Conservation (phyloP, 331 rosid genomes). For the Quercus phellos region DNA sequence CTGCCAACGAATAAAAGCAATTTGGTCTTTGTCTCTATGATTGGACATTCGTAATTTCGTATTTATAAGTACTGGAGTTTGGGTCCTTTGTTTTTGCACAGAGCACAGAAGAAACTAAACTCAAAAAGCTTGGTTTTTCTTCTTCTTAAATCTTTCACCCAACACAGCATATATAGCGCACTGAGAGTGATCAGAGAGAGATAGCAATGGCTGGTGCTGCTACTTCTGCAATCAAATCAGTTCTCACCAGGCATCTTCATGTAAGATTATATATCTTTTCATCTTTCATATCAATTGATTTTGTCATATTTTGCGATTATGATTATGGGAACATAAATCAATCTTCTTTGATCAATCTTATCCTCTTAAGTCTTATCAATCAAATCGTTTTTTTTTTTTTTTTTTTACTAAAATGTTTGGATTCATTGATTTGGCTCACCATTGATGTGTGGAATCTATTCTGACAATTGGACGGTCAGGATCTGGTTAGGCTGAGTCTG, state of each 20-base stretch:
- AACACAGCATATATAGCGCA: neutral
- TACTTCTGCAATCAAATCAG: constrained; percentile 40
- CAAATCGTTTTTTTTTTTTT: neutral
- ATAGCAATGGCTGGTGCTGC: constrained; percentile 87
- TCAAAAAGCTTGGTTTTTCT: neutral
- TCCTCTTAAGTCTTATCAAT: neutral
- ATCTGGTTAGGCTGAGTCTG: neutral
- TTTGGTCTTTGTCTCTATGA: neutral
- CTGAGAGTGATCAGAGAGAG: neutral
- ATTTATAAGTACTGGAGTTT: neutral
- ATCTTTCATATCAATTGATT: neutral
- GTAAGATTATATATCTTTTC: constrained; percentile 29
- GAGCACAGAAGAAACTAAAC: neutral
- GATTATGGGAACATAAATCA: neutral
- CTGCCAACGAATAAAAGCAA: no score
- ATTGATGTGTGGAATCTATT: neutral
- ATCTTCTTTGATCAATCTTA: neutral
- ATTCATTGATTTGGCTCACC: neutral
- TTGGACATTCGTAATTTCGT: neutral
- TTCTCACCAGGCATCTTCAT: constrained; percentile 47
- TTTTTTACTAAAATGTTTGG: neutral
- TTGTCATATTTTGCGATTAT: neutral
- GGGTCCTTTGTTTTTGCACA: neutral
- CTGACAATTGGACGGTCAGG: constrained; percentile 3
- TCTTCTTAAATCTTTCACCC: neutral